Base-by-base conservation (phyloP, 2,329 filamentous ascomycete species). In the Alternaria conjuncta region DNA sequence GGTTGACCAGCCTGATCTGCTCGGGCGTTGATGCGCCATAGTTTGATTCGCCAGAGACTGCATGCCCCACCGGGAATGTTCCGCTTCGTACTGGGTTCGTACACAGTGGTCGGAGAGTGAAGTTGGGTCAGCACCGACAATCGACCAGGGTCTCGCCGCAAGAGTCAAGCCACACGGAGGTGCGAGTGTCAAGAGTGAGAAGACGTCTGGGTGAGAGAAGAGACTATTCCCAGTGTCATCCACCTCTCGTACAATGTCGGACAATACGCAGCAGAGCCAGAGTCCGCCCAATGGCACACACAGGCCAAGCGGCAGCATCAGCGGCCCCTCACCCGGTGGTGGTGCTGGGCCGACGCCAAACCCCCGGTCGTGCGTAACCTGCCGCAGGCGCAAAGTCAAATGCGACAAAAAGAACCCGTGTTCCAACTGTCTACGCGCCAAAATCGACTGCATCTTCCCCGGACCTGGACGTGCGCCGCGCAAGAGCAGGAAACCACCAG, bases 381-480 rank as follows among this genome's bases (percentile, higher is more conserved):
- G 78, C 61, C 72, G 78, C 11, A 68, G 70, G 57, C 83, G 89
- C 65, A 91, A 92, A 78, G 91, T 94, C 58, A 90, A 90, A 73
- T 94, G 91, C 84, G 90, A 94, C 82, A 93, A 93, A 82, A 85
- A 87, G 72, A 88, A 92, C 83, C 90, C 91, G 15, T 94, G 91
- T 78, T 88, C 88, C 71, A 93, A 94, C 77, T 94, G 91, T 77
- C 86, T 87, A 45, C 87, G 90, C 67, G 90, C 89, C 44, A 82
- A 89, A 70, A 91, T 91, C 61, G 87, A 90, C 69, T 94, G 91
- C 78, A 82, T 92, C 53, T 94, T 92, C 74, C 91, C 91, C 1
- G 89, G 90, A 3, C 91, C 91, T 1, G 91, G 91, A 10, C 86
- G 91, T 59, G 90, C 91, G 6, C 91, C 90, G 10, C 85, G 91